phyloP scores from a whole-genome alignment of 2,329 filamentous ascomycete genomes.

The Colletotrichum horii region DNA sequence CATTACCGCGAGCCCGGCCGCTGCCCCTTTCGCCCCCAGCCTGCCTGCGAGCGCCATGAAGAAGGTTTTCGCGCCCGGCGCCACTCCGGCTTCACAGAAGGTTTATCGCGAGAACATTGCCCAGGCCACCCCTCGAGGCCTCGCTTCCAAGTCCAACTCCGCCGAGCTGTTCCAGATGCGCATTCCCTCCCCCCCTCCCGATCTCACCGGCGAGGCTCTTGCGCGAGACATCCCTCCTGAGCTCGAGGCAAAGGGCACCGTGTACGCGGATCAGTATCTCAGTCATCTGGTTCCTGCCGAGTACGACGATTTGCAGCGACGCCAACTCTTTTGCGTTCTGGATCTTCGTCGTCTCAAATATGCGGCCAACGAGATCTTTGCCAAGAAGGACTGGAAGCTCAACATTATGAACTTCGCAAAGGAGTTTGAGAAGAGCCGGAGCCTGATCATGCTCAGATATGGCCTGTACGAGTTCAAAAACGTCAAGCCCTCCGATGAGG shows the following conservation, averaged over 20 bases:
- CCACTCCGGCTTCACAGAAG: conserved; percentile 48
- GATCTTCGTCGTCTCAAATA: conserved; percentile 67
- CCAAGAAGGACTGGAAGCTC: conserved; percentile 66
- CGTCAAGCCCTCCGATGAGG: conserved; percentile 62
- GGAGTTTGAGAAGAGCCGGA: conserved; percentile 68
- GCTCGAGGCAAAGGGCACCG: conserved; percentile 55
- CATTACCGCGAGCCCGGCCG: conserved; percentile 35
- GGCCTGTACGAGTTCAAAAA: conserved; percentile 69
- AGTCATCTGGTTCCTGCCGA: conserved; percentile 61
- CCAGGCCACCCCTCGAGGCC: conserved; percentile 53
- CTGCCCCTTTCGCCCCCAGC: conserved; percentile 48
- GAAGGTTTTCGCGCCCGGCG: conserved; percentile 51
- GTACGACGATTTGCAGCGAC: conserved; percentile 63
- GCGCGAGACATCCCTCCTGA: conserved; percentile 59
- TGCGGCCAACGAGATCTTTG: conserved; percentile 64
- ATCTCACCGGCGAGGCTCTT: conserved; percentile 60
- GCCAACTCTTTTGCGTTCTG: conserved; percentile 68
- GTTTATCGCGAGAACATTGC: conserved; percentile 49
- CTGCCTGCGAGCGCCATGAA: conserved; percentile 50
- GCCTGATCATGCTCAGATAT: conserved; percentile 65
- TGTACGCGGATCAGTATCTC: conserved; percentile 66
- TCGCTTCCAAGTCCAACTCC: conserved; percentile 53
- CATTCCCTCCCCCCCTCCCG: conserved; percentile 61
- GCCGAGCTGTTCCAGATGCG: conserved; percentile 63
- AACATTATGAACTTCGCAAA: conserved; percentile 68